These are phyloP conservation scores for Apiospora sp. DNA, from an alignment of 2,329 filamentous ascomycete genomes.

Conservation along the genomic window DNA sequence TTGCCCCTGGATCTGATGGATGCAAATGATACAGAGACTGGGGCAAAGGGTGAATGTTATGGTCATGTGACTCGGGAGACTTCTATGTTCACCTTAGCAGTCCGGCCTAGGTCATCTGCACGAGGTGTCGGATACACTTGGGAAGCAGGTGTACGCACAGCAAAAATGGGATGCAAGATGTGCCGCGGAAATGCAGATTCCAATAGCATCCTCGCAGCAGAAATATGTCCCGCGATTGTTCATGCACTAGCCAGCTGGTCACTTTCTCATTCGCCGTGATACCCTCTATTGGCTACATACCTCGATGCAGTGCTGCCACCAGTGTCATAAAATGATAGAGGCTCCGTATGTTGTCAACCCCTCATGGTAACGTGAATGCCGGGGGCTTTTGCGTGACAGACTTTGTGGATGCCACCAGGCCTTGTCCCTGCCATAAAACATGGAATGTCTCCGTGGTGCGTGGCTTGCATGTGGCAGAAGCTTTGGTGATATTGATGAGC, in stretches of 20 bases:
- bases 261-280: not conserved
- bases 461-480: not conserved
- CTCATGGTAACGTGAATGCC: not conserved
- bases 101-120: not conserved
- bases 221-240: not conserved
- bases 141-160: not conserved
- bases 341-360: not conserved
- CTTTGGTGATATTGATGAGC: not conserved
- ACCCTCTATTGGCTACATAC: not conserved
- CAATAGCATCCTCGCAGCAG: slow-evolving; percentile 1
- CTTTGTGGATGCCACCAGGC: not conserved
- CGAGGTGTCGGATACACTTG: not conserved
- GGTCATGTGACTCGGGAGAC: not conserved
- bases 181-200: slow-evolving; percentile 8
- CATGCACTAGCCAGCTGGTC: not conserved
- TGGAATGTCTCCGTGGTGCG: not conserved
- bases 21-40: not conserved
- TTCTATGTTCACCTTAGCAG: not conserved
- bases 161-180: not conserved
- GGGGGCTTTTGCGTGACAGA: not conserved
- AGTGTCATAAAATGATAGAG: not conserved
- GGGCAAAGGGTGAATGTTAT: not conserved
- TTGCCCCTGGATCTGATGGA: not conserved
- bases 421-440: not conserved
- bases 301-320: not conserved